A percentile compares a stretch with the other conserved stretches of the same genome.
These are phyloP conservation scores for Entomortierella beljakovae DNA, from an alignment of 192 early-diverging fungal genomes.

Conservation along the genomic window DNA sequence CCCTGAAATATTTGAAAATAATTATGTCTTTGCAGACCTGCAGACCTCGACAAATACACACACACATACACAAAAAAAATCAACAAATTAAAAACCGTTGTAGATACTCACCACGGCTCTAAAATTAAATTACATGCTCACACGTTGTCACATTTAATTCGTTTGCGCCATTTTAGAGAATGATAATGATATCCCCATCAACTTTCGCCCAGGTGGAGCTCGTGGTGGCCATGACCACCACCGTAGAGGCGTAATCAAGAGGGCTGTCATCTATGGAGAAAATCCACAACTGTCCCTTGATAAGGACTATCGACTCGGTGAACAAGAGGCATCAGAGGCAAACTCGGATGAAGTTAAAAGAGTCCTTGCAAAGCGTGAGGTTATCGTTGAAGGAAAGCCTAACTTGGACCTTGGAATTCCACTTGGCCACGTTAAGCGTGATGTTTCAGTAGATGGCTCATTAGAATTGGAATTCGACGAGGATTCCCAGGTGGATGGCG, in stretches of 20 bases:
- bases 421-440: not conserved
- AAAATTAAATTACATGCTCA: not conserved
- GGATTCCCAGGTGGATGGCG: no score
- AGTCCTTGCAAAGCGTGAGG: slow-evolving; percentile 6
- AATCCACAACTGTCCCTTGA: not conserved
- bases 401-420: slow-evolving; percentile 6
- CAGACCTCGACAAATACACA: no score
- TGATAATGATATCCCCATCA: slow-evolving; percentile 16
- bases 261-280: not conserved
- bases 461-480: no score
- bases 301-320: no score
- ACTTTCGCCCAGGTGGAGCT: slow-evolving; percentile 23
- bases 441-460: not conserved
- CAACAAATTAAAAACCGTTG: no score
- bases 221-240: slow-evolving; percentile 20
- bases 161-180: not conserved
- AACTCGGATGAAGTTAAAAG: no score
- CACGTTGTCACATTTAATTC: not conserved
- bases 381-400: slow-evolving; percentile 12
- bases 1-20: no score
- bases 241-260: not conserved
- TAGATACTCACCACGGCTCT: not conserved
- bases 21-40: no score
- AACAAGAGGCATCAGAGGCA: no score
- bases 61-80: no score